Conservation (phyloP, 2,329 filamentous ascomycete species). For the Monosporascus sp. region DNA sequence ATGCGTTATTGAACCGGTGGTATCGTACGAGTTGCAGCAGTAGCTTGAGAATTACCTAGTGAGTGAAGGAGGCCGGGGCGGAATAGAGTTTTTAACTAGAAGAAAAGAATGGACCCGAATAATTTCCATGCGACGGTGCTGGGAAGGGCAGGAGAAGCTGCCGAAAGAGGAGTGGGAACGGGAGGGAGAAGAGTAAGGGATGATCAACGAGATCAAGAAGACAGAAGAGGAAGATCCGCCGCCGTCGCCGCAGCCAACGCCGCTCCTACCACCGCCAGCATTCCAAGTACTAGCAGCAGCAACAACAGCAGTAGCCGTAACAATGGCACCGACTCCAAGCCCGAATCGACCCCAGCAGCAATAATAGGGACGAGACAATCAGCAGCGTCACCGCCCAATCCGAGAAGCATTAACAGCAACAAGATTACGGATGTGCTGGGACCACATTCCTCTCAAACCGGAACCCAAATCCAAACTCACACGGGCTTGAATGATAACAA, state of each 20-base stretch:
- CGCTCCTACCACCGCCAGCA: background rate
- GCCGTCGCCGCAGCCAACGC: background rate
- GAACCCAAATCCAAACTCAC: background rate
- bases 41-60: constrained; percentile 1
- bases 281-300: background rate
- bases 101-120: constrained; percentile 7
- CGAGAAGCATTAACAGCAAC: background rate
- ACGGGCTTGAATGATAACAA: background rate
- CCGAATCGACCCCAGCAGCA: background rate
- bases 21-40: background rate
- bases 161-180: constrained; percentile 5
- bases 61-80: constrained; percentile 6
- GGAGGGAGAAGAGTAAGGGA: constrained; percentile 3
- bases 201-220: constrained; percentile 1
- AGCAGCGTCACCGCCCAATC: background rate
- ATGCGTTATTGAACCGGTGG: background rate
- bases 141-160: constrained; percentile 12
- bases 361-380: too few species aligned
- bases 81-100: constrained; percentile 3
- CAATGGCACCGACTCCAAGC: background rate
- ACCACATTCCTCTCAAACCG: background rate
- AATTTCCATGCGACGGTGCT: constrained; percentile 24
- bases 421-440: background rate
- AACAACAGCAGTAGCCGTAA: background rate
- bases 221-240: background rate